These are phyloP conservation scores for Russula sp. DNA, from an alignment of 768 basidiomycete genomes.

Conservation along the genomic window DNA sequence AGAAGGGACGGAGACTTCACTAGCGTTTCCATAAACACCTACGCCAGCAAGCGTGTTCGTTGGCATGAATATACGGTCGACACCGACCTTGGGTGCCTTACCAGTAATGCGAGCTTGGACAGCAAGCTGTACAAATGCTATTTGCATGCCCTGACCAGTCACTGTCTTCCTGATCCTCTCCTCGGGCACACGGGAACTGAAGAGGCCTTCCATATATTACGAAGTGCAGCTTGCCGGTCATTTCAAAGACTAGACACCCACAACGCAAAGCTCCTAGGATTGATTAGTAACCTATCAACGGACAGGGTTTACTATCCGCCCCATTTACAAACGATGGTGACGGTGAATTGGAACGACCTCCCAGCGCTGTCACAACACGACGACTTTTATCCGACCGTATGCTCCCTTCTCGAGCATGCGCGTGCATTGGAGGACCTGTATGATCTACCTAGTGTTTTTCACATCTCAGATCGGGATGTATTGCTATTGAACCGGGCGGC, in stretches of 20 bases:
- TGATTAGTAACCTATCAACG: background rate
- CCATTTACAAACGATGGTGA: background rate
- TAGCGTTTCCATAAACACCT: background rate
- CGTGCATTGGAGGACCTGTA: background rate
- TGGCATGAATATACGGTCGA: conserved; percentile 32
- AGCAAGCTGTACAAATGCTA: conserved; percentile 36
- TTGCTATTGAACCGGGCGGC: background rate
- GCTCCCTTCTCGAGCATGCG: conserved; percentile 1
- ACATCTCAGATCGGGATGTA: background rate
- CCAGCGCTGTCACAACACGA: conserved; percentile 10
- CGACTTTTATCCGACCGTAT: background rate
- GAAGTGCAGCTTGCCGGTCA: conserved; percentile 35
- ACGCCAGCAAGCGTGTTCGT: background rate
- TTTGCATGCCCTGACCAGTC: conserved; percentile 44
- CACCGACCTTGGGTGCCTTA: conserved; percentile 29
- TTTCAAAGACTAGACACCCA: conserved; percentile 32
- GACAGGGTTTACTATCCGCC: background rate
- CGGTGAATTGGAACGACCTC: conserved; percentile 1
- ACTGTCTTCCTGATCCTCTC: conserved; percentile 41
- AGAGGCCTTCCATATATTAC: conserved; percentile 37
- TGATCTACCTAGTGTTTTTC: background rate
- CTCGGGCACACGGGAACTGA: conserved; percentile 40
- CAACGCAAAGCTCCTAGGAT: background rate
- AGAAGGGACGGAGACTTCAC: background rate
- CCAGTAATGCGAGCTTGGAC: conserved; percentile 27